Conservation (phyloP, 352 stramenopile species). For the Phytophthora brassicae region DNA sequence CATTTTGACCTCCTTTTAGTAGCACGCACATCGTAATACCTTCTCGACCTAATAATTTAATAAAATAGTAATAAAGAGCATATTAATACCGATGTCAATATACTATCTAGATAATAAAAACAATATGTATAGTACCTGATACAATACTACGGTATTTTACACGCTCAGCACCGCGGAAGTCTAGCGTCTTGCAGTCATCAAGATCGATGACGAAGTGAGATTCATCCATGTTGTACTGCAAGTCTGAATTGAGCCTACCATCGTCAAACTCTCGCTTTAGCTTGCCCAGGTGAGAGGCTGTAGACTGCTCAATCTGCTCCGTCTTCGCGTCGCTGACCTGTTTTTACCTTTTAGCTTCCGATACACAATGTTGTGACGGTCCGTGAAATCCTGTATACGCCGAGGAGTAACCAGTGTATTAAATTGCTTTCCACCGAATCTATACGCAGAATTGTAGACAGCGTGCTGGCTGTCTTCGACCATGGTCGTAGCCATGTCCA, state of each 20-base stretch:
- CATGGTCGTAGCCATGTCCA: background rate
- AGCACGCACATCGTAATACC: constrained; percentile 21
- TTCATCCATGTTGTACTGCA: constrained; percentile 12
- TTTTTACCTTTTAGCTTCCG: constrained; percentile 2
- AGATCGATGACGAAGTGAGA: constrained; percentile 18
- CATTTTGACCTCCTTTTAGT: no score
- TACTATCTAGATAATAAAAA: no score
- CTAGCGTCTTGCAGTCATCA: constrained; percentile 8
- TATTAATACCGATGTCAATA: no score
- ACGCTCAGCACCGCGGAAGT: background rate
- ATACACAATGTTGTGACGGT: constrained; percentile 3
- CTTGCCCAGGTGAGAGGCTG: background rate
- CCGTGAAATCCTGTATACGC: background rate
- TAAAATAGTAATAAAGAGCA: background rate
- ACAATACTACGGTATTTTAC: constrained; percentile 14
- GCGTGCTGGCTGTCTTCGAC: constrained; percentile 1
- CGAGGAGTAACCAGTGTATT: background rate
- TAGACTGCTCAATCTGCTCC: background rate
- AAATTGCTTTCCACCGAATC: background rate
- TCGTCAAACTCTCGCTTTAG: constrained; percentile 8
- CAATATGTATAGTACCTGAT: background rate
- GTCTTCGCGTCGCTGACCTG: constrained; percentile 1
- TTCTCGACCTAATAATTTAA: constrained; percentile 9
- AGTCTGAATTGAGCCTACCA: background rate
- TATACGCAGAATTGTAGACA: background rate